Evolutionary conservation across 139 green algal species (phyloP).

Genomic region (Chlorella sp.): DNA sequence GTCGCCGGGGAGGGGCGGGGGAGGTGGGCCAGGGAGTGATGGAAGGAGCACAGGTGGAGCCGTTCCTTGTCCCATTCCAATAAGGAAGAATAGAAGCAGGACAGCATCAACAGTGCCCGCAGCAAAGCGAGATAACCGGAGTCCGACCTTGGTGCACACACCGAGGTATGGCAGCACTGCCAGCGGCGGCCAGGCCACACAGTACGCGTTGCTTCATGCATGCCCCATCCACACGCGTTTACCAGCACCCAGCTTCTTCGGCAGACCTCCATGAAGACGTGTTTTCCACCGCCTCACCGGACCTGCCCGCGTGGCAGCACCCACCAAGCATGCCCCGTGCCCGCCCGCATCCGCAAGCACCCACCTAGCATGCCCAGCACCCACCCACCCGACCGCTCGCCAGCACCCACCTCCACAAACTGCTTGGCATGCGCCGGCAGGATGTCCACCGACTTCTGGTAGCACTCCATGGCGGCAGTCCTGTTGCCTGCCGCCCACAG

Average conservation of each 20-base stretch:
- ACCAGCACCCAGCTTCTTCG: too few relatives aligned
- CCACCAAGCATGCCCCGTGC: not conserved
- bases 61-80: too few relatives aligned
- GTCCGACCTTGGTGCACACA: too few relatives aligned
- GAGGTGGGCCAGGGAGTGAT: not conserved
- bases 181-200: not conserved
- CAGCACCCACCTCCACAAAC: constrained; percentile 72
- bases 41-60: not conserved
- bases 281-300: too few relatives aligned
- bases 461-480: constrained; percentile 85
- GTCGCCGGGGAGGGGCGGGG: not conserved
- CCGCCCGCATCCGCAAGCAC: not conserved
- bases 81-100: too few relatives aligned
- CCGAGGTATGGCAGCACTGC: not conserved
- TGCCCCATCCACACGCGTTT: too few relatives aligned
- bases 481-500: constrained; percentile 78
- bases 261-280: too few relatives aligned
- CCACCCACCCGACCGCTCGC: not conserved
- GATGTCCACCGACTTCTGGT: constrained; percentile 89
- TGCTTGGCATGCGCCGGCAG: constrained; percentile 82
- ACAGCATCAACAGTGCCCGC: not conserved
- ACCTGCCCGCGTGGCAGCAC: not conserved
- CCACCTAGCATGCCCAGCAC: not conserved
- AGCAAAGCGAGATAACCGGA: too few relatives aligned
- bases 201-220: too few relatives aligned